phyloP scores from a whole-genome alignment of 495 filamentous ascomycete genomes.

The Aspergillus ostianus region DNA sequence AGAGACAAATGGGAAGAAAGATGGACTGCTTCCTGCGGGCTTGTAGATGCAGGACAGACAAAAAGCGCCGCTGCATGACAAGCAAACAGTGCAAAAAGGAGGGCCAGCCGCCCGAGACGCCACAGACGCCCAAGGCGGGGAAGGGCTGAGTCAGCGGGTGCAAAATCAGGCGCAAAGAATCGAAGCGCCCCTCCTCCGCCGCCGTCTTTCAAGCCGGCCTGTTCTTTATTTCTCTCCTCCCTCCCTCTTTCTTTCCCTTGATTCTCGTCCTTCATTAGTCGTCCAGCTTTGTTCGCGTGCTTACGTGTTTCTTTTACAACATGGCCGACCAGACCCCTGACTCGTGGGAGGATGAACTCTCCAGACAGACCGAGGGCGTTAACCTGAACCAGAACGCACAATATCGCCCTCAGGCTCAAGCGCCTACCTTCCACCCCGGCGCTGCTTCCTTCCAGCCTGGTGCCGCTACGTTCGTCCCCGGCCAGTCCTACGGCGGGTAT shows the following conservation, averaged over 20 bases:
- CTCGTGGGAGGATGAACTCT: conserved; percentile 94
- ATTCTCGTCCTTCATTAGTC: conserved; percentile 19
- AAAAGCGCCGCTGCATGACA: neutral
- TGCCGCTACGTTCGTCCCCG: conserved; percentile 78
- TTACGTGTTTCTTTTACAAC: conserved; percentile 28
- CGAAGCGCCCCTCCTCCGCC: conserved; percentile 24
- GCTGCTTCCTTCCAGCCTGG: conserved; percentile 66
- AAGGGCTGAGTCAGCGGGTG: conserved; percentile 42
- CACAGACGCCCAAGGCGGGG: conserved; percentile 11
- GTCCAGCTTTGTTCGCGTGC: conserved; percentile 21
- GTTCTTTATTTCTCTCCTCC: conserved; percentile 13
- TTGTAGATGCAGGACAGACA: neutral
- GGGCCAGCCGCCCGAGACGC: neutral
- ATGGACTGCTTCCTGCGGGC: neutral
- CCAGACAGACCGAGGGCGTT: conserved; percentile 81
- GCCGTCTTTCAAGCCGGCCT: conserved; percentile 14
- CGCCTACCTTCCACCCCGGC: conserved; percentile 59
- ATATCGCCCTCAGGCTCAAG: conserved; percentile 66
- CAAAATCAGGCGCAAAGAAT: conserved; percentile 25
- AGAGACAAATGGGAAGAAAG: neutral
- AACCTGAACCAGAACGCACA: conserved; percentile 77
- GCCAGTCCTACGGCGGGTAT: conserved; percentile 58
- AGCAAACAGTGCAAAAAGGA: conserved; percentile 2
- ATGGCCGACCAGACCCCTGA: conserved; percentile 82
- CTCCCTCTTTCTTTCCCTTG: conserved; percentile 3